Evolutionary conservation across 2,329 filamentous ascomycete species (phyloP).

Genomic region (Colletotrichum tropicale): DNA sequence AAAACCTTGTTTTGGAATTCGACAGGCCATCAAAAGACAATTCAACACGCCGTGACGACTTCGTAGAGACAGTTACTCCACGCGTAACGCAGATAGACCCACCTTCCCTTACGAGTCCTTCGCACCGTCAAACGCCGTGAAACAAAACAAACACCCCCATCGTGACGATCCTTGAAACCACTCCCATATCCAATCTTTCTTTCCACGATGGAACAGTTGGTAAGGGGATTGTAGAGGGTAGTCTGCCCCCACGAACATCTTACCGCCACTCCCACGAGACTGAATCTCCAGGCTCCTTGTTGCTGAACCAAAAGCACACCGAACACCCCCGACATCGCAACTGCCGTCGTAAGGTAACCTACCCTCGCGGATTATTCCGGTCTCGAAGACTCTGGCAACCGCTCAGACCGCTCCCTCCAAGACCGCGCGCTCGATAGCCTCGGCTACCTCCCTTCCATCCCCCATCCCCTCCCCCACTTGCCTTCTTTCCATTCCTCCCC

Average conservation of each 20-base stretch:
- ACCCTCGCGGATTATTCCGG: neutral
- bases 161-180: neutral
- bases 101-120: neutral
- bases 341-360: neutral
- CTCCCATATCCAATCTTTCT: neutral
- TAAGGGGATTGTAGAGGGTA: neutral
- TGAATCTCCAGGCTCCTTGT: neutral
- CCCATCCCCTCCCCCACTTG: neutral
- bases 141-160: neutral
- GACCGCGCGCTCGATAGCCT: neutral
- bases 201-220: rapidly evolving
- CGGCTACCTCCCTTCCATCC: neutral
- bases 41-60: neutral
- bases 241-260: neutral
- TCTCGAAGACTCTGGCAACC: neutral
- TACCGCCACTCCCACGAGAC: neutral
- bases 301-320: neutral
- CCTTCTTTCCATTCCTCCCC: neutral
- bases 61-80: neutral
- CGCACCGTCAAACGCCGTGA: neutral
- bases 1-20: neutral
- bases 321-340: neutral
- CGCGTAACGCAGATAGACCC: neutral
- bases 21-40: neutral
- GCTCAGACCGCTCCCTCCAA: neutral